Evolutionary conservation across 306 rosid species (phyloP).

Genomic region (Morella rubra): DNA sequence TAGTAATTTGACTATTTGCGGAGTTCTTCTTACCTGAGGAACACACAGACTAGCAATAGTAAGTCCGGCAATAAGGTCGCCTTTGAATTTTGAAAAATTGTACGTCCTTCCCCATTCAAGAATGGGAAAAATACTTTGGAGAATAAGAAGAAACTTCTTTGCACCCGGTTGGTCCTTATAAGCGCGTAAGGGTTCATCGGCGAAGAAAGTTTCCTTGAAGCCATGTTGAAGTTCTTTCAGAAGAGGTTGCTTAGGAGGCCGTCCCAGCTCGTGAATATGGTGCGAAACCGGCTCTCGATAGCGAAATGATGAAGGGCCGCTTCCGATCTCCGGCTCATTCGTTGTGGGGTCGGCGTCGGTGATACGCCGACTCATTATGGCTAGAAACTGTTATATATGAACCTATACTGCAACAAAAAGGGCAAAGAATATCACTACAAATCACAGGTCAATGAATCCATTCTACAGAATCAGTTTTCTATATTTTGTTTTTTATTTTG

Average conservation of each 20-base stretch:
- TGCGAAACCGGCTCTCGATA: constrained; percentile 21
- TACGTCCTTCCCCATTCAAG: constrained; percentile 56
- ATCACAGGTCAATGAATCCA: not conserved
- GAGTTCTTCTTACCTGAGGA: constrained; percentile 54
- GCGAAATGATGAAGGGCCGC: constrained; percentile 19
- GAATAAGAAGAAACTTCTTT: constrained; percentile 37
- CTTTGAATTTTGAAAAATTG: constrained; percentile 44
- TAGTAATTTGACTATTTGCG: not conserved
- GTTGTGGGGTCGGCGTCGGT: constrained; percentile 7
- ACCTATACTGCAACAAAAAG: too few species aligned
- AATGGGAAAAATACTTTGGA: constrained; percentile 60
- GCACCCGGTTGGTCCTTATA: constrained; percentile 38
- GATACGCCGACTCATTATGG: constrained; percentile 4
- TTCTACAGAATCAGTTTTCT: not conserved
- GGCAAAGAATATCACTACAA: not conserved
- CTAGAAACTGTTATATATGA: not conserved
- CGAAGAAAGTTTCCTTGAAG: constrained; percentile 43
- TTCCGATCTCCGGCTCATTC: constrained; percentile 21
- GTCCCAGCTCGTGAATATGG: constrained; percentile 32
- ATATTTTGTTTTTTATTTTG: too few species aligned
- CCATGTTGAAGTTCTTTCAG: constrained; percentile 31
- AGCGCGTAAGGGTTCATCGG: constrained; percentile 45
- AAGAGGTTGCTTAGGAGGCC: constrained; percentile 42
- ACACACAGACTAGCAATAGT: constrained; percentile 85
- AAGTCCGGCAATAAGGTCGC: constrained; percentile 54